phyloP scores from a whole-genome alignment of 2,329 filamentous ascomycete species.

The Metarhizium anisopliae region DNA sequence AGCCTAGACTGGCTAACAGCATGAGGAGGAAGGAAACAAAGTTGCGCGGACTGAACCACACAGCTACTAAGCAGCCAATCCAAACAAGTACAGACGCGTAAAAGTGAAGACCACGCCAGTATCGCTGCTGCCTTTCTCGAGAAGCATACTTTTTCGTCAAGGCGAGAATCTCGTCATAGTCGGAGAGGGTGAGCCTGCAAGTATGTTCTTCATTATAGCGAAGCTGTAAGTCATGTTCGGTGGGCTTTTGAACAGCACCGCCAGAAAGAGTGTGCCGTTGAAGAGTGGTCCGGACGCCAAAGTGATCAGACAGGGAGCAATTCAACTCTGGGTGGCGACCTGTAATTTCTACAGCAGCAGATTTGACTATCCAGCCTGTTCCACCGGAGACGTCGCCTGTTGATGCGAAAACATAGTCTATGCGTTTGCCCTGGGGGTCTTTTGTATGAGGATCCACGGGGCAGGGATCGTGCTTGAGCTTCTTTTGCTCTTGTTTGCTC shows the following conservation, averaged over 20 bases:
- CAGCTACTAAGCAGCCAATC: slow-evolving; percentile 65
- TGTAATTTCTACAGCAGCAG: slow-evolving; percentile 68
- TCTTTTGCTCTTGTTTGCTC: slow-evolving; percentile 61
- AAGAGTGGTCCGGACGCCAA: slow-evolving; percentile 78
- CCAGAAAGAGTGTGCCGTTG: slow-evolving; percentile 31
- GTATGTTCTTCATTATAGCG: slow-evolving; percentile 14
- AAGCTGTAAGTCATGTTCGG: slow-evolving; percentile 24
- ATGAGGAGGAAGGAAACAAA: slow-evolving; percentile 75
- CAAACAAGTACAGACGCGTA: slow-evolving; percentile 55
- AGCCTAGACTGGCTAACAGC: slow-evolving; percentile 66
- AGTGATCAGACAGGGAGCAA: slow-evolving; percentile 91
- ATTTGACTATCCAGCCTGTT: slow-evolving; percentile 57
- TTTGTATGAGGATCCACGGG: slow-evolving; percentile 52
- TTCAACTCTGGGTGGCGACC: slow-evolving; percentile 70
- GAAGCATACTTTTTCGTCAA: slow-evolving; percentile 59
- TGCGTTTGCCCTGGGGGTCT: slow-evolving; percentile 71
- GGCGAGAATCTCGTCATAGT: slow-evolving; percentile 59
- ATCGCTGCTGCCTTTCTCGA: slow-evolving; percentile 65
- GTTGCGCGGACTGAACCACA: slow-evolving; percentile 76
- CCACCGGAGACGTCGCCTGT: slow-evolving; percentile 31
- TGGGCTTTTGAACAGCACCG: slow-evolving; percentile 8
- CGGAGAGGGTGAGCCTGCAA: slow-evolving; percentile 13
- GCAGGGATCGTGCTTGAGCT: slow-evolving; percentile 49
- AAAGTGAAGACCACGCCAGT: slow-evolving; percentile 68
- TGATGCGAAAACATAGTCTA: slow-evolving; percentile 90